Conservation (phyloP, 805 yeast species). For the Cyberlindnera maritima region DNA sequence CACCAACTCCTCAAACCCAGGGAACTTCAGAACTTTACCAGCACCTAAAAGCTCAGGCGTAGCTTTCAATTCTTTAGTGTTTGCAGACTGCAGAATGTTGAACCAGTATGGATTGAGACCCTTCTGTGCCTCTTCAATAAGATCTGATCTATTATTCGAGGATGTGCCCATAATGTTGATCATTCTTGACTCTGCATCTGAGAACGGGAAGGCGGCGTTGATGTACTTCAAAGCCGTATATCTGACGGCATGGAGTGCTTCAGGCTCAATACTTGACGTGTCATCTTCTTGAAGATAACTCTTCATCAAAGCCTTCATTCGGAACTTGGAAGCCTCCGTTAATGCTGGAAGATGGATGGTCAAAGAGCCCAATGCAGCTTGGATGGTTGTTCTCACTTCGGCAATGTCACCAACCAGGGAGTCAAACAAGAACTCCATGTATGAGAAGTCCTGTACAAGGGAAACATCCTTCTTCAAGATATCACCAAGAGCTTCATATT, state of each 20-base stretch:
- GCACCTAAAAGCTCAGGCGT: conserved; percentile 44
- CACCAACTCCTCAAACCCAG: conserved; percentile 46
- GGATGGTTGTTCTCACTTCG: conserved; percentile 66
- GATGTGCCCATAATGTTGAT: conserved; percentile 66
- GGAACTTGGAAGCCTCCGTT: conserved; percentile 35
- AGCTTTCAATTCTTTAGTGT: conserved; percentile 40
- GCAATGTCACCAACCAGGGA: conserved; percentile 62
- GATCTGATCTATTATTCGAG: conserved; percentile 59
- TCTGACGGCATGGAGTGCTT: conserved; percentile 48
- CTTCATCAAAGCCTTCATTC: conserved; percentile 40
- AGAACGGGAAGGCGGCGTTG: conserved; percentile 62
- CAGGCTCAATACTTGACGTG: conserved; percentile 26
- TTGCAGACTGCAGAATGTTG: conserved; percentile 47
- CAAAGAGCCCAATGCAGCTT: conserved; percentile 63
- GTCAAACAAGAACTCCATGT: conserved; percentile 65
- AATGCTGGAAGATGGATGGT: conserved; percentile 45
- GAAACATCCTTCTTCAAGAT: conserved; percentile 48
- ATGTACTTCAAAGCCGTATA: conserved; percentile 64
- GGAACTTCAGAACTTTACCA: conserved; percentile 44
- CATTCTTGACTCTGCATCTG: conserved; percentile 63
- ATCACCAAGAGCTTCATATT: conserved; percentile 78
- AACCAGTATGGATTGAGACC: conserved; percentile 88
- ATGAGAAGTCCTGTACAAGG: conserved; percentile 44
- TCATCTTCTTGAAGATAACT: conserved; percentile 36
- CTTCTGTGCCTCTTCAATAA: conserved; percentile 71